Evolutionary conservation across 2,329 filamentous ascomycete genomes (phyloP).

Genomic region (Lachnellula willkommii): DNA sequence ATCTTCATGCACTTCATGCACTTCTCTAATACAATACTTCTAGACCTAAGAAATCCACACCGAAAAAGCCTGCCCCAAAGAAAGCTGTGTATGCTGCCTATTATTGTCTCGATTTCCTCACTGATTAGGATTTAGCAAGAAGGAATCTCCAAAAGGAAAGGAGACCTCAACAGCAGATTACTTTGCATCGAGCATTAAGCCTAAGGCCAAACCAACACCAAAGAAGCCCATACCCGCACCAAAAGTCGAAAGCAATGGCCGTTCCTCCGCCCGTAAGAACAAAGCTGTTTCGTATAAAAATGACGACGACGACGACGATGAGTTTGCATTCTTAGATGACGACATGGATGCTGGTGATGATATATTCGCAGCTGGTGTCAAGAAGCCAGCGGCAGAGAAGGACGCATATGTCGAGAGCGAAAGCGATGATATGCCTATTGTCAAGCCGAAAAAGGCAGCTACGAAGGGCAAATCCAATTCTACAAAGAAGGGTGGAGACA

Average conservation of each 20-base stretch:
- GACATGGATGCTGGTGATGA: constrained; percentile 71
- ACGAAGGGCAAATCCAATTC: constrained; percentile 35
- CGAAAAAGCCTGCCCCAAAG: constrained; percentile 54
- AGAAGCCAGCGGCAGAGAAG: constrained; percentile 59
- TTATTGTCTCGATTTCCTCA: neutral
- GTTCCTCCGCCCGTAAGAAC: constrained; percentile 28
- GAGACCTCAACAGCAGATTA: constrained; percentile 32
- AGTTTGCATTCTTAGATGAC: constrained; percentile 58
- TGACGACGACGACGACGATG: constrained; percentile 43
- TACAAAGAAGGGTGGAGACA: constrained; percentile 41
- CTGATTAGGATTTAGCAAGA: constrained; percentile 19
- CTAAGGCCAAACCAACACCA: constrained; percentile 25
- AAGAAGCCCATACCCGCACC: constrained; percentile 17
- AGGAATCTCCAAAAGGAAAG: constrained; percentile 28
- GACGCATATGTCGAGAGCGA: constrained; percentile 67
- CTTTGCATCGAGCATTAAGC: constrained; percentile 30
- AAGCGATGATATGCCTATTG: constrained; percentile 58
- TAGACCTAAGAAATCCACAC: constrained; percentile 40
- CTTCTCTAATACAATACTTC: constrained; percentile 21
- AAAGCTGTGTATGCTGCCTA: constrained; percentile 45
- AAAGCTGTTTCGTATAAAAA: constrained; percentile 20
- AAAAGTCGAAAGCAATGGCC: constrained; percentile 17
- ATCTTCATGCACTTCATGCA: constrained; percentile 1
- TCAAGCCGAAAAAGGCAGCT: constrained; percentile 49
- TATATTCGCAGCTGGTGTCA: constrained; percentile 71